Evolutionary conservation across 2,329 filamentous ascomycete genomes (phyloP).

Genomic region (Aphanocladium album): DNA sequence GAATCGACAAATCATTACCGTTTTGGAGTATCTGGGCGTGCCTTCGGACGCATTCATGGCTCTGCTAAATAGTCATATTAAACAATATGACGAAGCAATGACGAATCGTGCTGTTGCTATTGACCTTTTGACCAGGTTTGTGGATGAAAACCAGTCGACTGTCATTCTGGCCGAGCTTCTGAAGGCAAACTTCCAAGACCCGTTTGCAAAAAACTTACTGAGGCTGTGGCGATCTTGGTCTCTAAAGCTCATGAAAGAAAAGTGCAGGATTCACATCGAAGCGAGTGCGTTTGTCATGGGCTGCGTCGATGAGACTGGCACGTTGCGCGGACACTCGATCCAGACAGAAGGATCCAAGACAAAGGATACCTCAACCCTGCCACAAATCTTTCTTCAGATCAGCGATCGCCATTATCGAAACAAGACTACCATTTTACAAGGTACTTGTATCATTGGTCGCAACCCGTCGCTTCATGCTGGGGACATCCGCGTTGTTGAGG

Average conservation of each 20-base stretch:
- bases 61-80: constrained; percentile 64
- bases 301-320: constrained; percentile 78
- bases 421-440: constrained; percentile 62
- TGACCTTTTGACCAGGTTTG: constrained; percentile 63
- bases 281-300: constrained; percentile 84
- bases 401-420: constrained; percentile 50
- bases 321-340: constrained; percentile 65
- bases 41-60: constrained; percentile 58
- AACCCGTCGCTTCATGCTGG: constrained; percentile 94
- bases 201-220: constrained; percentile 75
- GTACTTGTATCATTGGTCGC: constrained; percentile 76
- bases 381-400: constrained; percentile 87
- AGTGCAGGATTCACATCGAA: constrained; percentile 77
- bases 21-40: constrained; percentile 77
- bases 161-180: constrained; percentile 72
- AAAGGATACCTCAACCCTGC: constrained; percentile 51
- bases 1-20: constrained; percentile 83
- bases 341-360: constrained; percentile 33
- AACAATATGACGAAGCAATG: constrained; percentile 66
- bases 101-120: constrained; percentile 58
- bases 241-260: constrained; percentile 86
- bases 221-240: constrained; percentile 85
- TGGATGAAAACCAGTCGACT: constrained; percentile 82
- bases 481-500: constrained; percentile 81
- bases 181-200: constrained; percentile 76